A percentile compares a stretch with the other conserved stretches of the same genome.
Conservation (phyloP, 495 filamentous ascomycete genomes). For the Hypomontagnella monticulosa region DNA sequence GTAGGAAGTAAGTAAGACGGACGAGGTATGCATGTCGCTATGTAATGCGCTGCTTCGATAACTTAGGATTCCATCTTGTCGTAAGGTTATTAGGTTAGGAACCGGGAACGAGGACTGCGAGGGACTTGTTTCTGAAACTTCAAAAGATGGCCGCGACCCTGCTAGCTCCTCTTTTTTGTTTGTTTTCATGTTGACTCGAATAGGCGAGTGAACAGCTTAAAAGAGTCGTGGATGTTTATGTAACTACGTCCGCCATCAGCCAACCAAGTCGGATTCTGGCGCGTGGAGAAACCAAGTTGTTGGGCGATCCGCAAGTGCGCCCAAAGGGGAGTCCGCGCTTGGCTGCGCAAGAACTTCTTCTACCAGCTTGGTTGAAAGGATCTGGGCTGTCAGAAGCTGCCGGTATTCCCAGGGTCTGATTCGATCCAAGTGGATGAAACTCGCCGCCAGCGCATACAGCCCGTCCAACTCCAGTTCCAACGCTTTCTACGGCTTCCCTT, state of each 20-base stretch:
- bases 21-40: not conserved
- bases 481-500: conserved; percentile 31
- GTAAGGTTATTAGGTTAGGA: conserved; percentile 10
- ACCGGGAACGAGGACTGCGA: conserved; percentile 9
- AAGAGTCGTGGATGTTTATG: conserved; percentile 37
- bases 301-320: conserved; percentile 47
- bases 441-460: conserved; percentile 48
- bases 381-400: conserved; percentile 43
- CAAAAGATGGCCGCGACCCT: conserved; percentile 35
- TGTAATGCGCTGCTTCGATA: conserved; percentile 24
- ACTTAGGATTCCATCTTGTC: conserved; percentile 18
- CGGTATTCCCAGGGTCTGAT: conserved; percentile 45
- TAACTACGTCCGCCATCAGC: conserved; percentile 27
- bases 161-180: conserved; percentile 36
- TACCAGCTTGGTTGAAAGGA: conserved; percentile 47
- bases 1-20: conserved; percentile 11
- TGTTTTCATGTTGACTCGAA: conserved; percentile 45
- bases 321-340: conserved; percentile 43
- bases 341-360: conserved; percentile 39
- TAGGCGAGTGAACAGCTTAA: conserved; percentile 36
- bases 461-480: conserved; percentile 39
- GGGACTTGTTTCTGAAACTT: conserved; percentile 32
- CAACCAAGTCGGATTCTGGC: conserved; percentile 41
- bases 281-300: conserved; percentile 48
- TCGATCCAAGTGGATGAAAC: conserved; percentile 50